These are phyloP conservation scores for Cladosporium sp. DNA, from an alignment of 2,329 filamentous ascomycete genomes.

Conservation along the genomic window DNA sequence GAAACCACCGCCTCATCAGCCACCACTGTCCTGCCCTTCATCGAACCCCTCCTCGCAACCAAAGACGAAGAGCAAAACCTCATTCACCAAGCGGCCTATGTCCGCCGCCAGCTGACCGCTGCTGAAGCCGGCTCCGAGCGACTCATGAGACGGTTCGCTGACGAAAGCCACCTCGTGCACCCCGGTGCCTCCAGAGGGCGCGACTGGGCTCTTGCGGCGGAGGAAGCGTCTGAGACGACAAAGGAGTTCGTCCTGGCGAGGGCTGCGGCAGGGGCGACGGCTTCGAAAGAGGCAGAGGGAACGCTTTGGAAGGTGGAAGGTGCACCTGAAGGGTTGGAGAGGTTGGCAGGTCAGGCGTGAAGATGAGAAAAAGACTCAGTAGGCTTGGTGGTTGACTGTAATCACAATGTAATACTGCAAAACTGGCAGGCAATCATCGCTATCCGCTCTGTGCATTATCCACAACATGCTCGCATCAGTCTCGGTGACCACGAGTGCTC, in stretches of 20 bases:
- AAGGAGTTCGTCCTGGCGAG: constrained; percentile 14
- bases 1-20: constrained; percentile 11
- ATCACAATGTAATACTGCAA: no score
- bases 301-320: constrained; percentile 16
- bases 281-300: constrained; percentile 14
- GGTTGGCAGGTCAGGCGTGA: neutral
- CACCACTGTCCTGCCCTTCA: constrained; percentile 21
- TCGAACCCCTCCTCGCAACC: constrained; percentile 17
- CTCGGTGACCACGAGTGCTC: no score
- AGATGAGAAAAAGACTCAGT: neutral
- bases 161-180: constrained; percentile 31
- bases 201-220: constrained; percentile 23
- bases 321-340: constrained; percentile 8
- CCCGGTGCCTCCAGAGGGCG: constrained; percentile 20
- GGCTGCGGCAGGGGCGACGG: constrained; percentile 15
- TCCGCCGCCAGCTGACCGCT: constrained; percentile 22
- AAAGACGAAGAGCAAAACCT: constrained; percentile 21
- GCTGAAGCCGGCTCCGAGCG: constrained; percentile 22
- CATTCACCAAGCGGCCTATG: constrained; percentile 20
- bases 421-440: no score
- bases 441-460: no score
- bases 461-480: no score
- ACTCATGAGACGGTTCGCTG: constrained; percentile 25
- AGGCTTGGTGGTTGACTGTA: no score
- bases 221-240: constrained; percentile 16